Evolutionary conservation across 176 grass and related monocot genomes (phyloP).

Genomic region (Typha latifolia): DNA sequence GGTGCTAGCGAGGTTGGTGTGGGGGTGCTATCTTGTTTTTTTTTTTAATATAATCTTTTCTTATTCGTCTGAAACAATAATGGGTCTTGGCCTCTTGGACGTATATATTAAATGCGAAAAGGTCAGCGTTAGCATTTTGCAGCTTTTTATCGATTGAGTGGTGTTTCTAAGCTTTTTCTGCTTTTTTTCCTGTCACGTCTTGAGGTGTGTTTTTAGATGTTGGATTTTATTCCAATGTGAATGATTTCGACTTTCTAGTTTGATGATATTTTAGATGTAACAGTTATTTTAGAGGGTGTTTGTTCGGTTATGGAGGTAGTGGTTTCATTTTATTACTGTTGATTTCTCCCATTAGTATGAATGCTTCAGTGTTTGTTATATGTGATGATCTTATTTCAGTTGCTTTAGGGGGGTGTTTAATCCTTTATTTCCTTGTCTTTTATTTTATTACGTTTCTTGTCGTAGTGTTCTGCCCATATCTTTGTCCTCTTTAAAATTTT

Average conservation of each 20-base stretch:
- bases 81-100: too few relatives aligned
- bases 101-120: too few relatives aligned
- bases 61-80: too few relatives aligned
- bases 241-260: conserved; percentile 4
- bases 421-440: conserved; percentile 7
- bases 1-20: too few relatives aligned
- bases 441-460: neutral
- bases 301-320: neutral
- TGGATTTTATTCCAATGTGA: conserved; percentile 24
- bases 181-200: neutral
- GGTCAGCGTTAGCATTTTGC: neutral
- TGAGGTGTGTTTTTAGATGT: conserved; percentile 9
- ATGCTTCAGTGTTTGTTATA: conserved; percentile 1
- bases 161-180: too few relatives aligned
- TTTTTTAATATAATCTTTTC: too few relatives aligned
- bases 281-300: conserved; percentile 6
- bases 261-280: conserved; percentile 3
- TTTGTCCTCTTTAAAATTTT: neutral
- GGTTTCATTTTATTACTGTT: conserved; percentile 10
- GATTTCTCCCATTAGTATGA: neutral
- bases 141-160: neutral
- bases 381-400: conserved; percentile 7
- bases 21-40: too few relatives aligned
- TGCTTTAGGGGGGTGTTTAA: conserved; percentile 21
- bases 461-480: conserved; percentile 8